Percentiles rank a stretch among this genome's conserved stretches.
phyloP scores from a whole-genome alignment of 2,329 filamentous ascomycete genomes.

The Camillea tinctor region DNA sequence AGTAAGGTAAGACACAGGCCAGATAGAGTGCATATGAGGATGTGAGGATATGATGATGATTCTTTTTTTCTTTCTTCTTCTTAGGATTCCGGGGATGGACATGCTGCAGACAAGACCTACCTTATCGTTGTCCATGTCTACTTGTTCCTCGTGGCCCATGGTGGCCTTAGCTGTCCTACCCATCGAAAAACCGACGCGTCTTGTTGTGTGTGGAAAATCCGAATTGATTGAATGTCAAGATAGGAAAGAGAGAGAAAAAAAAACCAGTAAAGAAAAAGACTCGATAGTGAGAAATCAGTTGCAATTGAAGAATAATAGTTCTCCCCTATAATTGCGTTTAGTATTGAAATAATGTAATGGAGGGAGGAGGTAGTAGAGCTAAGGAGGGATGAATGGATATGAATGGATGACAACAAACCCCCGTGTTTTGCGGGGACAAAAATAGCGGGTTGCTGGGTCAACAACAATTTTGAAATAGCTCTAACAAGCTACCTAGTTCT shows the following conservation, averaged over 20 bases:
- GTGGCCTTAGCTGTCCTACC: conserved; percentile 27
- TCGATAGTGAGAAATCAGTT: neutral
- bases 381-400: conserved; percentile 8
- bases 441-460: conserved; percentile 15
- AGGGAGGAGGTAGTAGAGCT: neutral
- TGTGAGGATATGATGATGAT: neutral
- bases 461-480: conserved; percentile 21
- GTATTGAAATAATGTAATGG: neutral
- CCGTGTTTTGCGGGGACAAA: conserved; percentile 22
- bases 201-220: neutral
- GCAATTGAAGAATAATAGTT: conserved; percentile 2
- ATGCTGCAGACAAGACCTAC: conserved; percentile 24
- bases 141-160: conserved; percentile 28
- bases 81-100: too few species aligned
- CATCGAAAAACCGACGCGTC: conserved; percentile 24
- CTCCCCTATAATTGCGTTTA: neutral
- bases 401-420: conserved; percentile 12
- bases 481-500: conserved; percentile 11
- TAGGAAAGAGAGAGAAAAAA: neutral
- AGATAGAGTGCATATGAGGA: neutral
- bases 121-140: conserved; percentile 38
- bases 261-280: neutral
- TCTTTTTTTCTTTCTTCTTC: neutral
- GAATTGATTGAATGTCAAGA: neutral
- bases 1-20: neutral